A percentile compares a stretch with the other conserved stretches of the same genome.
Conservation (phyloP, 225 moss, liverwort and hornwort species). For the Pseudoscleropodium purum region DNA sequence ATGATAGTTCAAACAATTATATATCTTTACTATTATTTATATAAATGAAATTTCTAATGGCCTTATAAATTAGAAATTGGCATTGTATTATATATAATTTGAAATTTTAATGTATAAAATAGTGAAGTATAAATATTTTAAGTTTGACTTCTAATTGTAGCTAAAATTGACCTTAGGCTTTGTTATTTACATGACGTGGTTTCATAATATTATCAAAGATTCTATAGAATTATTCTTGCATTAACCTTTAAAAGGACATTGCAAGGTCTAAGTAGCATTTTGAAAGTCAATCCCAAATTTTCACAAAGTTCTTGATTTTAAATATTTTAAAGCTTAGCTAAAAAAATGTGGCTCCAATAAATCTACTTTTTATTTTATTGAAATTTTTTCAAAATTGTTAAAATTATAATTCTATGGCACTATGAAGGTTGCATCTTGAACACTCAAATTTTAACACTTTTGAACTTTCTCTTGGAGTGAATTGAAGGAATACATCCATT, state of each 20-base stretch:
- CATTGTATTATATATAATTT: background rate
- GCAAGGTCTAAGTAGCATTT: background rate
- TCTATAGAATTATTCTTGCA: background rate
- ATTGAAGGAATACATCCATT: background rate
- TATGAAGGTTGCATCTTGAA: background rate
- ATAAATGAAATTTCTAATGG: background rate
- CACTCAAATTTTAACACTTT: background rate
- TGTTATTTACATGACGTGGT: accelerated
- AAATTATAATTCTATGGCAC: background rate
- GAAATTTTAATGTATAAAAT: background rate
- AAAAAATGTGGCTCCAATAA: accelerated
- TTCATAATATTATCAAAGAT: background rate
- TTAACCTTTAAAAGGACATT: background rate
- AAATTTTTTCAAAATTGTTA: background rate
- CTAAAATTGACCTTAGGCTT: background rate
- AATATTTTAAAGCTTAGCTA: background rate
- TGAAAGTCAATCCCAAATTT: background rate
- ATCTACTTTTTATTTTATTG: background rate
- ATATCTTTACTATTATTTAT: background rate
- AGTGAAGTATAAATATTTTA: background rate
- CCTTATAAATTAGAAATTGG: background rate
- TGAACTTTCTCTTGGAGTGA: background rate
- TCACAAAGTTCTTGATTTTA: background rate
- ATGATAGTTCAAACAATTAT: background rate
- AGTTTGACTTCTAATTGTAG: background rate